Percentiles rank a stretch among this genome's conserved stretches.
Conservation (phyloP, 1,139 yeast species). For the Yamadazyma songkhlaensis region DNA sequence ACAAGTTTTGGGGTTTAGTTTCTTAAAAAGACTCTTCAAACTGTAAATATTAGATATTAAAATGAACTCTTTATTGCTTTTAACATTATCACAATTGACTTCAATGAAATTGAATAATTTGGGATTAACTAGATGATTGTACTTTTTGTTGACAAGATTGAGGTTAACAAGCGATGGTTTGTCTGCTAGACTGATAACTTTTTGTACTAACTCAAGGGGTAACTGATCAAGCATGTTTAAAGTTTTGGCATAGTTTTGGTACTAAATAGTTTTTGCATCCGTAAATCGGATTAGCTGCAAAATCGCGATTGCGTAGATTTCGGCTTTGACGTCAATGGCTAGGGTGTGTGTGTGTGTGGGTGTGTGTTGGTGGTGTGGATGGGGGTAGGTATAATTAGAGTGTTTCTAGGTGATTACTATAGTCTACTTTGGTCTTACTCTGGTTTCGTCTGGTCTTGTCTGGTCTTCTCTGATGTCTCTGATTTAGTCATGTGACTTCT, state of each 20-base stretch:
- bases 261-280: neutral
- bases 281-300: conserved; percentile 9
- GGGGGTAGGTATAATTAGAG: too few relatives aligned
- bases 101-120: conserved; percentile 20
- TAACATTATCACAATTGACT: conserved; percentile 18
- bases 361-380: too few relatives aligned
- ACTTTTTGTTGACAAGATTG: conserved; percentile 15
- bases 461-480: too few relatives aligned
- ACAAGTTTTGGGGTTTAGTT: conserved; percentile 15
- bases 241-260: neutral
- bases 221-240: conserved; percentile 13
- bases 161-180: conserved; percentile 20
- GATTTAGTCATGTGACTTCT: too few relatives aligned
- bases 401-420: too few relatives aligned
- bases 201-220: conserved; percentile 22
- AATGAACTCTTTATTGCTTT: conserved; percentile 1
- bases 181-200: conserved; percentile 14
- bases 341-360: too few relatives aligned
- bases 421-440: too few relatives aligned
- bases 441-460: too few relatives aligned
- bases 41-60: conserved; percentile 19
- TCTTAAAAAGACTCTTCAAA: conserved; percentile 20
- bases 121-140: conserved; percentile 16
- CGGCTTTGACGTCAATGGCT: conserved; percentile 10
- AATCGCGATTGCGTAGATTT: conserved; percentile 2